Evolutionary conservation across 2,329 filamentous ascomycete genomes (phyloP).

Genomic region (Diaporthe ilicicola): DNA sequence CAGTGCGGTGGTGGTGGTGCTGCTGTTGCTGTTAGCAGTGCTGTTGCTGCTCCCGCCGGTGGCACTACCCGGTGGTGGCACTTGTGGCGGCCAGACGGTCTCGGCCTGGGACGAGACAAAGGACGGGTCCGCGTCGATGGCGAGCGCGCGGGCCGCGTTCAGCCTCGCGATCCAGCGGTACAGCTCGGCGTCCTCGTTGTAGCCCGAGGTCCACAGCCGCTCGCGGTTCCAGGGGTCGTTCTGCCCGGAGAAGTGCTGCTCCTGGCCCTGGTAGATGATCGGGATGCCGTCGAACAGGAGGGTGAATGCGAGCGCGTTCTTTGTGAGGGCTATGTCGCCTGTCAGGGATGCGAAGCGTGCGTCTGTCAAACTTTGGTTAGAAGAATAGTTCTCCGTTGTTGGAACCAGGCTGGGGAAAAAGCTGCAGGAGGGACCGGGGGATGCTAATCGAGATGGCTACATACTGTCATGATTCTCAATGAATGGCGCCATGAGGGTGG

Average conservation of each 20-base stretch:
- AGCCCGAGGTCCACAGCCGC: slow-evolving; percentile 64
- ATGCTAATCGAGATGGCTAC: neutral
- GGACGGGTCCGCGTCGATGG: slow-evolving; percentile 31
- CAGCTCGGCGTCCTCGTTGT: slow-evolving; percentile 53
- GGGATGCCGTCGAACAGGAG: slow-evolving; percentile 60
- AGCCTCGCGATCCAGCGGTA: slow-evolving; percentile 55
- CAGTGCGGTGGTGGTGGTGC: neutral
- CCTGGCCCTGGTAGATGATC: slow-evolving; percentile 72
- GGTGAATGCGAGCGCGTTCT: slow-evolving; percentile 21
- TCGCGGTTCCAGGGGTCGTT: slow-evolving; percentile 63
- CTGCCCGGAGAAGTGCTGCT: slow-evolving; percentile 64
- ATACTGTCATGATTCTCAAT: neutral
- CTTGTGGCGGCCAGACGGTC: neutral
- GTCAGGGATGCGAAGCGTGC: neutral
- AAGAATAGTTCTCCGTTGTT: neutral
- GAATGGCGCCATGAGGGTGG: neutral
- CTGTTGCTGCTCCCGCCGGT: neutral
- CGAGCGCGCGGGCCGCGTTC: slow-evolving; percentile 41
- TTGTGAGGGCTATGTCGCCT: neutral
- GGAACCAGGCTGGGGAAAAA: too few species aligned
- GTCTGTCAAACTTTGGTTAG: neutral
- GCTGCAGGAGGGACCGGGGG: too few species aligned
- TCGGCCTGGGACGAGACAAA: neutral
- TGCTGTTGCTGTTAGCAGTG: neutral
- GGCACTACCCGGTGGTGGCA: neutral